phyloP scores from a whole-genome alignment of 352 stramenopile species.

The Globisporangium alternatum region DNA sequence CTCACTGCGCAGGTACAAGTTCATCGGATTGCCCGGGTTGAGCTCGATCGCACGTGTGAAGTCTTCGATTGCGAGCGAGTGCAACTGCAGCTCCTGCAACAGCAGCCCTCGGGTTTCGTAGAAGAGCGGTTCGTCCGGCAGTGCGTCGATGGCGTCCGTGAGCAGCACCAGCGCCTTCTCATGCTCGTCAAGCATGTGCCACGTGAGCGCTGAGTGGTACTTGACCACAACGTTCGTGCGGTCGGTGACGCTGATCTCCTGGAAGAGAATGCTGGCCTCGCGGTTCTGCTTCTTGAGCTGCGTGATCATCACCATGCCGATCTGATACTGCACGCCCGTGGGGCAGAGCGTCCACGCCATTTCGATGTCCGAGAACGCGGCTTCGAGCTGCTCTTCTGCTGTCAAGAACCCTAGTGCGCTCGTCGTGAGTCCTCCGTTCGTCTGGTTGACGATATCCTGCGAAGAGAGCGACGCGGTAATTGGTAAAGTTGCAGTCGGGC shows the following conservation, averaged over 20 bases:
- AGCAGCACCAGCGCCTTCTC: slow-evolving; percentile 48
- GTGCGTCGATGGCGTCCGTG: slow-evolving; percentile 46
- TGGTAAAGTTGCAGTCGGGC: not conserved
- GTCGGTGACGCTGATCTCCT: slow-evolving; percentile 27
- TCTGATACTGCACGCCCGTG: slow-evolving; percentile 41
- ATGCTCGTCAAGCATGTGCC: slow-evolving; percentile 41
- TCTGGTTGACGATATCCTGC: slow-evolving; percentile 10
- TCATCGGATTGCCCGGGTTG: slow-evolving; percentile 8
- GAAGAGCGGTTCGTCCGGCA: slow-evolving; percentile 58
- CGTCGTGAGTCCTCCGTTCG: slow-evolving; percentile 13
- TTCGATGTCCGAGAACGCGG: slow-evolving; percentile 71
- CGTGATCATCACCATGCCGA: slow-evolving; percentile 75
- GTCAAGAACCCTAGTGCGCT: slow-evolving; percentile 19
- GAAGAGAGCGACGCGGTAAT: not conserved
- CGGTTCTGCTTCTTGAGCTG: slow-evolving; percentile 55
- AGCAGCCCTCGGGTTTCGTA: slow-evolving; percentile 52
- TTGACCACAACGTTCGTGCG: slow-evolving; percentile 46
- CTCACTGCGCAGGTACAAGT: slow-evolving; percentile 45
- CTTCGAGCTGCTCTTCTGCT: slow-evolving; percentile 57
- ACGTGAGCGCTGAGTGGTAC: slow-evolving; percentile 62
- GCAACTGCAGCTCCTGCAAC: slow-evolving; percentile 50
- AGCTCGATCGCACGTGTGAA: slow-evolving; percentile 35
- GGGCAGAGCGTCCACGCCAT: slow-evolving; percentile 66
- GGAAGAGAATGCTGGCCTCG: slow-evolving; percentile 39
- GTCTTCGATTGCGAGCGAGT: slow-evolving; percentile 53